Conservation (phyloP, 176 grass and related monocot genomes). For the Oropetium thomaeum region DNA sequence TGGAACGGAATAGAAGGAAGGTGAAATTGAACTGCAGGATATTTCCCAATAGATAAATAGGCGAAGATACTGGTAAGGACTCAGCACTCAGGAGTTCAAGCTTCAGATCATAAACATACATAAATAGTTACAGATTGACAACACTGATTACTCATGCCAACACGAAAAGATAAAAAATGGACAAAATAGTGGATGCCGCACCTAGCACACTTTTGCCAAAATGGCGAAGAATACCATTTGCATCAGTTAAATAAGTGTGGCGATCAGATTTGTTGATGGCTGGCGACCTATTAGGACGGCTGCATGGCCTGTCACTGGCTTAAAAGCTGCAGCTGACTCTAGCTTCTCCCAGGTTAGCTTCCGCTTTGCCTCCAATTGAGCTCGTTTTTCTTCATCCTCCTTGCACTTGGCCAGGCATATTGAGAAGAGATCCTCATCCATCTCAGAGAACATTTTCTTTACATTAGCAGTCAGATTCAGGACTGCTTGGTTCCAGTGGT, state of each 20-base stretch:
- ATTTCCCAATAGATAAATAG: constrained; percentile 24
- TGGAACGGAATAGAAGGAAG: neutral
- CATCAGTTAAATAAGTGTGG: constrained; percentile 30
- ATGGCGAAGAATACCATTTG: constrained; percentile 20
- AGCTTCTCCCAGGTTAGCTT: constrained; percentile 66
- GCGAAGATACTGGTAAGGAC: constrained; percentile 37
- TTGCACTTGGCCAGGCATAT: constrained; percentile 62
- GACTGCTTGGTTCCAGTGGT: constrained; percentile 88
- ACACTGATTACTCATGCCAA: constrained; percentile 27
- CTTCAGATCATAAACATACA: constrained; percentile 27
- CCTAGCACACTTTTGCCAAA: constrained; percentile 27
- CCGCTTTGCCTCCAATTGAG: constrained; percentile 44
- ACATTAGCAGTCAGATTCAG: constrained; percentile 79
- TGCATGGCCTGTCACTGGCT: constrained; percentile 81
- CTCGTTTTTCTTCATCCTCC: constrained; percentile 64
- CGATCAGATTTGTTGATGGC: constrained; percentile 31
- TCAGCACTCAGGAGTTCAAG: constrained; percentile 19
- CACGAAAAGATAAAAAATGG: neutral
- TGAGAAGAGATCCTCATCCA: constrained; percentile 69
- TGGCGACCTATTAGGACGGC: constrained; percentile 70
- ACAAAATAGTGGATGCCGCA: constrained; percentile 9
- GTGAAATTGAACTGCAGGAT: constrained; percentile 4
- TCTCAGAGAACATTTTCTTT: constrained; percentile 80
- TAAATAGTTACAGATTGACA: constrained; percentile 50
- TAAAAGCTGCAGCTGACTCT: constrained; percentile 65